Evolutionary conservation across 2,329 filamentous ascomycete genomes (phyloP).

Genomic region (Dothistroma pini): DNA sequence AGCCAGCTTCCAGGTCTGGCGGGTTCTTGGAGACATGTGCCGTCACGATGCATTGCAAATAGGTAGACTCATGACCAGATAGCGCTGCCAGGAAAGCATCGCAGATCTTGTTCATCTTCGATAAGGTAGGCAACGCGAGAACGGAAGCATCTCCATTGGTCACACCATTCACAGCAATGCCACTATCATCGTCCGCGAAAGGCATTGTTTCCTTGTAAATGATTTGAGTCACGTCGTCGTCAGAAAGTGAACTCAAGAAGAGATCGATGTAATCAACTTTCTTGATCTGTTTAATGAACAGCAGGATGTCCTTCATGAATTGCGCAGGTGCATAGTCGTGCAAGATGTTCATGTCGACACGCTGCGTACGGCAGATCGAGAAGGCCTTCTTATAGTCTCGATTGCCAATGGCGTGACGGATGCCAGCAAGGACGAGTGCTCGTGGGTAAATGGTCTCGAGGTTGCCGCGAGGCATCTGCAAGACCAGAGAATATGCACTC

Average conservation of each 20-base stretch:
- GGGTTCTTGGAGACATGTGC: slow-evolving; percentile 91
- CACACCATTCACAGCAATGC: slow-evolving; percentile 12
- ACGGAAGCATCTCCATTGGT: background rate
- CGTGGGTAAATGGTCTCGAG: slow-evolving; percentile 92
- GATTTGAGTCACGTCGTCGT: slow-evolving; percentile 89
- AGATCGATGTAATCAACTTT: slow-evolving; percentile 81
- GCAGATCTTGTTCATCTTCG: slow-evolving; percentile 84
- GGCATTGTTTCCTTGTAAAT: slow-evolving; percentile 84
- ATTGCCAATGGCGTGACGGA: slow-evolving; percentile 72
- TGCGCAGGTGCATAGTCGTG: slow-evolving; percentile 88
- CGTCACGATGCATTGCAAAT: slow-evolving; percentile 87
- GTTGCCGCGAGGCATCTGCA: slow-evolving; percentile 96
- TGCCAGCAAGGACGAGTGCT: slow-evolving; percentile 86
- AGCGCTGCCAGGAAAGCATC: slow-evolving; percentile 74
- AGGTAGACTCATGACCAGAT: slow-evolving; percentile 57
- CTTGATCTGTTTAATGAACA: slow-evolving; percentile 81
- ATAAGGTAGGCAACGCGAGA: slow-evolving; percentile 21
- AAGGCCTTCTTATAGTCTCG: slow-evolving; percentile 84
- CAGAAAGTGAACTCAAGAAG: slow-evolving; percentile 59
- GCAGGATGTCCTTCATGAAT: slow-evolving; percentile 69
- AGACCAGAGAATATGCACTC: slow-evolving; percentile 74
- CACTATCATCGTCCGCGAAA: slow-evolving; percentile 23
- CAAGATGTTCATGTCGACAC: slow-evolving; percentile 96
- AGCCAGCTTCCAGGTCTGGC: slow-evolving; percentile 80
- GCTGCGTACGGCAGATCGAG: slow-evolving; percentile 80